Evolutionary conservation across 768 basidiomycete genomes (phyloP).

Genomic region (Phlebiopsis gigantea): DNA sequence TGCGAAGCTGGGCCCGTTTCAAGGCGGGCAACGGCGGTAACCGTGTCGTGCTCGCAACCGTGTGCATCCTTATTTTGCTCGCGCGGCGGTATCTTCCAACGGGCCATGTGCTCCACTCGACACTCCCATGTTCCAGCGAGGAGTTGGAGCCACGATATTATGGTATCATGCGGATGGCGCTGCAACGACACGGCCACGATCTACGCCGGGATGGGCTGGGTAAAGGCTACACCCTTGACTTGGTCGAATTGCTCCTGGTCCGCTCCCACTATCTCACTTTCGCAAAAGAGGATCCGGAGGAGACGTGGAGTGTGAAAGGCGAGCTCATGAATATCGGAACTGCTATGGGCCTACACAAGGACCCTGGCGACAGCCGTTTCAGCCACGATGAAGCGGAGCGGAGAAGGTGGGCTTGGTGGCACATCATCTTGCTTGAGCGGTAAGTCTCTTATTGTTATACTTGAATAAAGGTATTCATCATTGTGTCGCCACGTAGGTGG

Average conservation of each 20-base stretch:
- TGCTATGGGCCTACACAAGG: conserved; percentile 83
- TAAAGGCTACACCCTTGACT: conserved; percentile 45
- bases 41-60: conserved; percentile 64
- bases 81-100: conserved; percentile 68
- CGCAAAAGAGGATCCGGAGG: conserved; percentile 71
- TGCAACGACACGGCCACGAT: conserved; percentile 58
- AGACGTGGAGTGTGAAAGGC: conserved; percentile 72
- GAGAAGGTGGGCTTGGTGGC: conserved; percentile 89
- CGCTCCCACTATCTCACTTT: conserved; percentile 69
- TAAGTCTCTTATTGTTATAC: conserved; percentile 24
- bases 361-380: conserved; percentile 77
- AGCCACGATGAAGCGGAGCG: conserved; percentile 66
- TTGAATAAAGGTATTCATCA: background rate
- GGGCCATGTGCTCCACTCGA: conserved; percentile 55
- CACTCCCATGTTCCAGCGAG: conserved; percentile 44
- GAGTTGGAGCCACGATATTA: conserved; percentile 65
- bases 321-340: conserved; percentile 70
- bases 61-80: conserved; percentile 71
- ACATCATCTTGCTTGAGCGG: conserved; percentile 78
- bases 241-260: conserved; percentile 69
- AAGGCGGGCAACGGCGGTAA: conserved; percentile 62
- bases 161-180: conserved; percentile 58
- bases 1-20: conserved; percentile 65
- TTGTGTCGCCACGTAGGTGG: conserved; percentile 46
- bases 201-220: conserved; percentile 20